Evolutionary conservation across 2,329 filamentous ascomycete genomes (phyloP), one percentile per base, ranked within the genome.

Genomic region (Fusarium xylarioides): DNA sequence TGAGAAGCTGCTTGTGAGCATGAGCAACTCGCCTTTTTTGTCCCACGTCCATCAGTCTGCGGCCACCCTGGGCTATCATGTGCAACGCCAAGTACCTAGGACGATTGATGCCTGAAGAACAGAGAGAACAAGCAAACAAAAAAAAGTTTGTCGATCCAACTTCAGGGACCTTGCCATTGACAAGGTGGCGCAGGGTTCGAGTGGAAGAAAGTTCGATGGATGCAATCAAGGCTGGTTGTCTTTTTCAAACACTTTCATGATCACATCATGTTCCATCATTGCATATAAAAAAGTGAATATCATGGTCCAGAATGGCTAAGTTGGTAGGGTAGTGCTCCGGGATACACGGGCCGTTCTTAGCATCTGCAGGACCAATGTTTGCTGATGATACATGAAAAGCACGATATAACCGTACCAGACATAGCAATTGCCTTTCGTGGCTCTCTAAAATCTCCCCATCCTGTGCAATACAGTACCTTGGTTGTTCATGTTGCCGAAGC

Each of bases 191-290:
- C 66, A 65, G 59, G 59, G 63, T 66, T 60, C 52, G 38, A 52
- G 62, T 61, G 28, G 37, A 28, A 65, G 46, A 43, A 60, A 54
- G 55, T 68, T 60, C 12, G 44, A 50, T 59, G 44, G 35, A 55
- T 42, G 44, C 32, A 68, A 40, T 42, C 38, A 64, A 46, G 47
- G 54, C 47, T 56, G 38, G 46, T 49, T 52, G 40, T 35, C 44
- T 50, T 62, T 61, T 38, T 46, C 42, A 15, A 49, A 47, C 35
- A 32, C 38, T 59, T 68, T 62, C 63, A 71, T 64, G 23, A 68
- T 74, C 68, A 61, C 73, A 74, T 76, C 69, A 76, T 77, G 59
- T 58, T 43, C 52, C 63, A 73, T 73, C 63, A 74, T 68, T 58
- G 23, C 62, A 60, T 63, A 28, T 40, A n/a, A 53, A 15, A 52